Base-by-base conservation (phyloP, 1,284 basidiomycete genomes). In the Puccinia sorghi region DNA sequence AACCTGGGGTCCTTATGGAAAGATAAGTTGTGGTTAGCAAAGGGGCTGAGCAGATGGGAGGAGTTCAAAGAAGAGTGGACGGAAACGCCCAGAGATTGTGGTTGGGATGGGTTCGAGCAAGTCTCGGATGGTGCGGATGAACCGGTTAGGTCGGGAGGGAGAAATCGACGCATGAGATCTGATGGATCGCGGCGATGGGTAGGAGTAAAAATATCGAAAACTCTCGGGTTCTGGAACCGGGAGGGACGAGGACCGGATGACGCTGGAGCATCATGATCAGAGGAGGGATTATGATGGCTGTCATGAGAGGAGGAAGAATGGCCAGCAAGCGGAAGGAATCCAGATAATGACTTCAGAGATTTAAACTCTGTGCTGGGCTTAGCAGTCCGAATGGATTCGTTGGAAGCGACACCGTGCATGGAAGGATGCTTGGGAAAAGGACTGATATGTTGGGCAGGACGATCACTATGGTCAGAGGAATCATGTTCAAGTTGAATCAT, bases 1-100 rank as follows among this genome's bases (percentile, higher is more conserved):
- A 93, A 94, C 0, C 92, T 88, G 25, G 93, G 92, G 82, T 94
- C 93, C 81, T 93, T 90, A 22, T 46, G 25, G 9, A 37, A 63
- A 39, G 71, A 15, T 63, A 43, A 63, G 25, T 46, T 48, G 56
- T 25, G 2, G 48, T 61, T 25, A 13, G 57, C 37, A 37, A 48
- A 48, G 20, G n/a, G 22, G 7, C 41, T 15, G 25, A 61, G 43
- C 25, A 52, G 57, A 61, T 89, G 88, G 1, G 91, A 92, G 54
- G 71, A 73, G 46, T 59, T 61, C 12, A 63, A 43, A 63, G 71
- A 61, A 48, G 71, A 73, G 22, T 32, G 43, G 22, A 63, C 22
- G 32, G 71, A 73, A 61, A 63, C 20, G 25, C 57, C 71, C 15
- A 73, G 57, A 37, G 43, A 59, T n/a, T 46, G 57, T 22, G 54